phyloP scores from a whole-genome alignment of 345 rosid species.

The Punica granatum region DNA sequence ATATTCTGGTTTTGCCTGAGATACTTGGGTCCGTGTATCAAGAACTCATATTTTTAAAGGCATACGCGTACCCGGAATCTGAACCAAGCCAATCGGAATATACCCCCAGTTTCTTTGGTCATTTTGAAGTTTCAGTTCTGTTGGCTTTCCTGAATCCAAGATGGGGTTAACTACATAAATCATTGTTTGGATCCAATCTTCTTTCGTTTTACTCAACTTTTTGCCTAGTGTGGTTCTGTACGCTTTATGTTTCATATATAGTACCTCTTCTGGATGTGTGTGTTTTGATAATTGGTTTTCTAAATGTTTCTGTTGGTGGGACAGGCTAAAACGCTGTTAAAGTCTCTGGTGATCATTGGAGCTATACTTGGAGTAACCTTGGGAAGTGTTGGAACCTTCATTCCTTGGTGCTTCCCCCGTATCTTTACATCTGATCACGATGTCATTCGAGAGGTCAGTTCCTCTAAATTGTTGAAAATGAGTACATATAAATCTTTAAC shows the following conservation, averaged over 20 bases:
- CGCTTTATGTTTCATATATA: neutral
- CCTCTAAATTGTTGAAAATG: neutral
- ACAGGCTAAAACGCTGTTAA: conserved; percentile 43
- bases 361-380: conserved; percentile 27
- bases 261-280: neutral
- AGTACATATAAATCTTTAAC: no score
- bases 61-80: neutral
- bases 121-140: neutral
- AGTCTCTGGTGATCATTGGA: conserved; percentile 42
- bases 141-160: neutral
- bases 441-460: conserved; percentile 35
- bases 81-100: neutral
- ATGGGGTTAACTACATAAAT: neutral
- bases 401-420: conserved; percentile 43
- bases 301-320: conserved; percentile 4
- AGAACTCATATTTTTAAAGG: neutral
- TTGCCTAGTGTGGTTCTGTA: neutral
- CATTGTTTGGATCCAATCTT: neutral
- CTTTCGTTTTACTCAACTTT: neutral
- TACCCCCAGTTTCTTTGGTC: neutral
- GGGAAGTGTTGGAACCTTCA: conserved; percentile 30
- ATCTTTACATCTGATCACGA: conserved; percentile 38
- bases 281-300: neutral
- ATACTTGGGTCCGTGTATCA: neutral
- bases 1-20: neutral